A percentile compares a stretch with the other conserved stretches of the same genome.
Conservation (phyloP, 2,329 filamentous ascomycete genomes). For the Pseudocercospora pini-densiflorae region DNA sequence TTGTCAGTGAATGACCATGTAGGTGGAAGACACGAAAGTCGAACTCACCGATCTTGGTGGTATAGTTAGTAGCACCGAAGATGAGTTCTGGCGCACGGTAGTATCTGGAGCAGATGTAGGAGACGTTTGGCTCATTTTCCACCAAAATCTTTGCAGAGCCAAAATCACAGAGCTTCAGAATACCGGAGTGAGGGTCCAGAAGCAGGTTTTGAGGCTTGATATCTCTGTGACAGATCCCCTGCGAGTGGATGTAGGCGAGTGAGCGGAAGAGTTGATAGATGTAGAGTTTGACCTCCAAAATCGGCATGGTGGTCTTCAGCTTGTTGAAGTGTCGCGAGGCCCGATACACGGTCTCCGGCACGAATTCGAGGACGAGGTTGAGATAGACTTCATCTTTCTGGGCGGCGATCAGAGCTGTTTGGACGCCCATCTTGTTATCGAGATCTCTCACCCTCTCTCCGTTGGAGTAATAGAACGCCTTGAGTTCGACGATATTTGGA, state of each 20-base stretch:
- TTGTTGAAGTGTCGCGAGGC: slow-evolving; percentile 99
- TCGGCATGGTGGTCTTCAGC: slow-evolving; percentile 99
- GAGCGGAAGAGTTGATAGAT: slow-evolving; percentile 99
- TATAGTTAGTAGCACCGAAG: slow-evolving; percentile 99
- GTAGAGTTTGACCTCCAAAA: slow-evolving; percentile 98
- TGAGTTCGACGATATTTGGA: slow-evolving; percentile 97
- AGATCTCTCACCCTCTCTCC: slow-evolving; percentile 77
- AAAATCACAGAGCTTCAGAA: slow-evolving; percentile 98
- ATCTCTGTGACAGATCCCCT: slow-evolving; percentile 98
- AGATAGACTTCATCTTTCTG: slow-evolving; percentile 94
- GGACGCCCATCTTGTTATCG: slow-evolving; percentile 42
- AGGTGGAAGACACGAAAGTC: background rate
- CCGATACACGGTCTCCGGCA: slow-evolving; percentile 97
- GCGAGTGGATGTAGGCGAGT: slow-evolving; percentile 97
- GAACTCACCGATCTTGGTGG: slow-evolving; percentile 94
- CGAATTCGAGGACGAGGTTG: slow-evolving; percentile 96
- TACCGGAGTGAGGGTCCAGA: slow-evolving; percentile 85
- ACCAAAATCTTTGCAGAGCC: slow-evolving; percentile 98
- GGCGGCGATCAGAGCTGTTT: slow-evolving; percentile 44
- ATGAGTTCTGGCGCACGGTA: slow-evolving; percentile 98
- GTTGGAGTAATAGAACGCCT: slow-evolving; percentile 99
- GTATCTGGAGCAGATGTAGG: slow-evolving; percentile 99
- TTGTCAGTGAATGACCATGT: slow-evolving; percentile 22
- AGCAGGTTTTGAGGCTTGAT: slow-evolving; percentile 99
- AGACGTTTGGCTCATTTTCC: slow-evolving; percentile 98